Evolutionary conservation across 1,139 yeast species (phyloP), one percentile per base, ranked within the genome.

Genomic region (Oligophagozyma castellii): DNA sequence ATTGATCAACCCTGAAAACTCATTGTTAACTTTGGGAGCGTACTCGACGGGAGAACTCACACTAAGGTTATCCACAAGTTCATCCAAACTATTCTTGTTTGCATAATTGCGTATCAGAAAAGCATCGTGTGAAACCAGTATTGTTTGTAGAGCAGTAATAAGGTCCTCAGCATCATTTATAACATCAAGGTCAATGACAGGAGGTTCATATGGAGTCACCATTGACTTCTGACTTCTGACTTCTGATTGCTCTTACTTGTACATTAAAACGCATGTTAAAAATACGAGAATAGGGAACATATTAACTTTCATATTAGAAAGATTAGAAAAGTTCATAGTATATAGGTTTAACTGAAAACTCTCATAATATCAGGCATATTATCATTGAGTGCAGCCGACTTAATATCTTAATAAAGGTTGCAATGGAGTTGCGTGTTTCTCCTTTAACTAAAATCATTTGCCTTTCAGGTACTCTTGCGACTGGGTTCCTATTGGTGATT

Each of bases 391-490:
- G n/a, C 12, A 21, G n/a, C 11, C 18, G 14, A 19, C 25, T 12
- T 4, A 16, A n/a, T n/a, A n/a, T n/a, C n/a, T n/a, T n/a, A n/a
- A 18, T 18, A 16, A 4, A 4, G 12, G 2, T 15, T 5, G 28
- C 18, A 22, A 43, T 49, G 47, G 46, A 45, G 15, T 28, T 48
- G 14, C 47, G 40, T 34, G 48, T 51, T 8, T 49, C 55, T 35
- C 81, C 89, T 22, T 60, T 77, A 40, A 73, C 79, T 29, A 75
- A 73, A 46, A 73, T 78, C 41, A 74, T 77, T 38, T 74, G 73
- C 37, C 64, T 78, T 25, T 70, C 81, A 19, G 75, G 79, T 13
- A 63, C 77, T 24, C 59, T 78, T 26, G 86, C 92, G 1, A 58
- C 76, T 5, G 92, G 92, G 12, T 76, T 77, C 47, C 60, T 78